Evolutionary conservation across 2,329 filamentous ascomycete genomes (phyloP), one percentile per base, ranked within the genome.

Genomic region (Penicillium sp.): DNA sequence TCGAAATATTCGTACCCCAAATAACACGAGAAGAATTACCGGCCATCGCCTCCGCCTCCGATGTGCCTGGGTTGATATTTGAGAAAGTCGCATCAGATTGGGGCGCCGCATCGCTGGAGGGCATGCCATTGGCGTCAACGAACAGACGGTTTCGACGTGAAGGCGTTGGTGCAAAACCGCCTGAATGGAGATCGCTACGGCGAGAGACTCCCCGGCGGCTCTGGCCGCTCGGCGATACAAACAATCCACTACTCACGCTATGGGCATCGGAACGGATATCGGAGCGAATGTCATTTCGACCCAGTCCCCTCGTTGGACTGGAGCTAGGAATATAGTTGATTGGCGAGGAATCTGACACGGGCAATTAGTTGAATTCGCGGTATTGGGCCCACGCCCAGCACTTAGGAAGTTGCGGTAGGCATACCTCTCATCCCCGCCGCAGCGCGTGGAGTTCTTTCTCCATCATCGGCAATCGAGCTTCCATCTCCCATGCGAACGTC

Each of bases 1-100:
- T 84, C 4, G 90, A 95, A 33, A 98, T 85, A 26, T 94, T 96
- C 29, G 92, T 98, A 62, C 92, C 92, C 92, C 92, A 98, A 48
- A 98, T 90, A 41, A 93, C 79, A 51, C 84, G 80, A 39, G 83
- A 82, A 26, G 85, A 85, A 41, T 79, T 79, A 2, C 89, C 92
- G 26, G 88, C 90, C 27, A 95, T 77, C 1, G 75, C 78, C 57
- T 95, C 85, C 1, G 92, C 92, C 62, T 98, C 92, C 2, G 90
- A 95, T 5, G 89, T 95, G 47, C 83, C 84, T 1, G 87, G 87
- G 50, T 95, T 74, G 41, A 80, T 59, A 47, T 82, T 81, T 4
- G 79, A 81, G 57, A 82, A 82, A 1, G 79, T 82, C 0, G 75
- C 73, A 56, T 82, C 78, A 4, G 79, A 82, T 6, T 59, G 64